Evolutionary conservation across 345 rosid genomes (phyloP), one percentile per base, ranked within the genome.

Genomic region (Litchi chinensis): DNA sequence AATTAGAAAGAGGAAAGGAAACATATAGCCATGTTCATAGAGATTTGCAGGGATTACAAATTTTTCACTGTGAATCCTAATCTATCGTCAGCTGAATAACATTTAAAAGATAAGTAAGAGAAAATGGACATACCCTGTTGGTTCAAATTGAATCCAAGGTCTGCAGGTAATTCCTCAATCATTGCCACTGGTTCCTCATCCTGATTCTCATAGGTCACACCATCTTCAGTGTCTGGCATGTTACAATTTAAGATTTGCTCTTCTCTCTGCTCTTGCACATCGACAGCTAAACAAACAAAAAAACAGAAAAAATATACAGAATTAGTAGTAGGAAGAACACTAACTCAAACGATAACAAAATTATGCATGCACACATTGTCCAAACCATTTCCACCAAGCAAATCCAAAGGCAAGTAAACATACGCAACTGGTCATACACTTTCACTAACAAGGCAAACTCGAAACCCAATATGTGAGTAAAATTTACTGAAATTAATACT

Each of bases 111-210:
- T 43, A 60, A 16, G 12, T 18, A 26, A 26, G 28, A 66, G 39
- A 40, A 70, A 69, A n/a, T 12, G 12, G 72, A 19, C 12, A 24
- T 82, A 91, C 92, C 90, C 22, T 32, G 76, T 70, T 65, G 60
- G 57, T 82, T 79, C 60, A 66, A 43, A 79, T 78, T 76, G 59
- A 84, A 74, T 56, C 26, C 75, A 21, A 40, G 79, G 76, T 80
- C 94, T 64, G 81, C 60, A 50, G 84, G 87, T 26, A 86, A 73
- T 72, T 88, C 94, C 80, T 94, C 93, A 67, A 88, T 44, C 89
- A 86, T 90, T 22, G 88, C 90, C 74, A 87, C 85, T 3, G 86
- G 81, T 78, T 90, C 93, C 70, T 89, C 94, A 73, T 87, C 92
- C 59, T 82, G 88, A 71, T 90, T 87, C 74, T 90, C 92, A 71